Percentiles rank a stretch among this genome's conserved stretches.
Conservation (phyloP, 2,329 filamentous ascomycete genomes). For the Xylariomycetidae sp. region DNA sequence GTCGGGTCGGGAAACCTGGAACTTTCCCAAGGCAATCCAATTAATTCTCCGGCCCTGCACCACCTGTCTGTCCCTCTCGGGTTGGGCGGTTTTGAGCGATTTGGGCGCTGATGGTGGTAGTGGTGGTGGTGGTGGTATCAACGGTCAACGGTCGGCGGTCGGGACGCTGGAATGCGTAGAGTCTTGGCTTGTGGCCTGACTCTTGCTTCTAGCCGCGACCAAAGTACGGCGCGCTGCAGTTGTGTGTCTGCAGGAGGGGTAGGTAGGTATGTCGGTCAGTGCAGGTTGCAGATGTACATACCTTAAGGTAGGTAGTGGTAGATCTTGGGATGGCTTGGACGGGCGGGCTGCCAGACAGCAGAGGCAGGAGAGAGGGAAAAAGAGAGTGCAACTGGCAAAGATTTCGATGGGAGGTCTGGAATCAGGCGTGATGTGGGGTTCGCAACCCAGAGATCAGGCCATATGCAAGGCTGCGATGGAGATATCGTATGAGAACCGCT, state of each 20-base stretch:
- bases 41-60: too few relatives aligned
- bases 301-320: too few relatives aligned
- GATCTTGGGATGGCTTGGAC: too few relatives aligned
- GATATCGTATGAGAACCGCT: constrained; percentile 25
- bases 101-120: constrained; percentile 7
- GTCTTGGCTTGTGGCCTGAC: constrained; percentile 15
- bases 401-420: constrained; percentile 10
- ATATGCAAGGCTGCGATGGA: constrained; percentile 22
- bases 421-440: constrained; percentile 18
- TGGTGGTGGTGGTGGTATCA: not conserved
- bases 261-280: too few relatives aligned
- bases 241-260: not conserved
- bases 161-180: constrained; percentile 4
- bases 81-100: too few relatives aligned
- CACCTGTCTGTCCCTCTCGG: too few relatives aligned
- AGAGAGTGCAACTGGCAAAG: constrained; percentile 6
- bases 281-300: too few relatives aligned
- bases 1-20: too few relatives aligned
- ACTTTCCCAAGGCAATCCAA: too few relatives aligned
- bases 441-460: constrained; percentile 21
- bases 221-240: constrained; percentile 9
- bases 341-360: not conserved
- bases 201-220: constrained; percentile 12
- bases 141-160: not conserved
- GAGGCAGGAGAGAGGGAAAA: not conserved